A percentile compares a stretch with the other conserved stretches of the same genome.
Conservation (phyloP, 2,329 filamentous ascomycete genomes). For the Verticillium nonalfalfae region DNA sequence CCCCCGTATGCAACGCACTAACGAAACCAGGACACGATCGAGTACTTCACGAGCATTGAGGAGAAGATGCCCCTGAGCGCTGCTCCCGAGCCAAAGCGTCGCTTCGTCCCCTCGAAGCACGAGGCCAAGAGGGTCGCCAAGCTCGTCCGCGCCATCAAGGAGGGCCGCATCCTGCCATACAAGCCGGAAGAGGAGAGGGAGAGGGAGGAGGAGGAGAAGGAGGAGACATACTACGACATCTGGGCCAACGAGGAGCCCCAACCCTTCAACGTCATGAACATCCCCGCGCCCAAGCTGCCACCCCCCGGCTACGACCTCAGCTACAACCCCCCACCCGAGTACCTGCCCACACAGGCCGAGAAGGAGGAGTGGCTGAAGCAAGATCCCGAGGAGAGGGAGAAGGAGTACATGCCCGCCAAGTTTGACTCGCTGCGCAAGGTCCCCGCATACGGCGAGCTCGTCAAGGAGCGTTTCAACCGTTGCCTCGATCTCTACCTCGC, state of each 20-base stretch:
- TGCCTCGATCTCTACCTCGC: constrained; percentile 94
- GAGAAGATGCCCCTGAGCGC: constrained; percentile 94
- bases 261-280: constrained; percentile 85
- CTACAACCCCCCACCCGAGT: constrained; percentile 94
- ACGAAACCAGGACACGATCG: constrained; percentile 64
- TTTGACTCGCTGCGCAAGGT: constrained; percentile 84
- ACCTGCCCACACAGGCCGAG: constrained; percentile 81
- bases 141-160: constrained; percentile 89
- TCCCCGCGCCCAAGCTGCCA: constrained; percentile 87
- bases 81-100: constrained; percentile 90
- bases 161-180: constrained; percentile 90
- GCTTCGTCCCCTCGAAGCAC: constrained; percentile 94
- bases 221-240: constrained; percentile 74
- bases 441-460: constrained; percentile 79
- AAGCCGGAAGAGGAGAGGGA: constrained; percentile 63
- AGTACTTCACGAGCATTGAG: constrained; percentile 86
- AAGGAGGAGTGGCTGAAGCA: constrained; percentile 76
- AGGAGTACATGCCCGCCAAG: constrained; percentile 77
- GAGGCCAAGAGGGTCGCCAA: constrained; percentile 97
- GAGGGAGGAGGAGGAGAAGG: constrained; percentile 65
- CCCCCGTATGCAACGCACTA: constrained; percentile 3
- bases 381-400: constrained; percentile 87
- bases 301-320: constrained; percentile 93
- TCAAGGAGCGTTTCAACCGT: constrained; percentile 94
- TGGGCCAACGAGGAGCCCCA: constrained; percentile 89